Evolutionary conservation across 23 red algal genomes (phyloP).

Genomic region (Gracilariopsis chorda): DNA sequence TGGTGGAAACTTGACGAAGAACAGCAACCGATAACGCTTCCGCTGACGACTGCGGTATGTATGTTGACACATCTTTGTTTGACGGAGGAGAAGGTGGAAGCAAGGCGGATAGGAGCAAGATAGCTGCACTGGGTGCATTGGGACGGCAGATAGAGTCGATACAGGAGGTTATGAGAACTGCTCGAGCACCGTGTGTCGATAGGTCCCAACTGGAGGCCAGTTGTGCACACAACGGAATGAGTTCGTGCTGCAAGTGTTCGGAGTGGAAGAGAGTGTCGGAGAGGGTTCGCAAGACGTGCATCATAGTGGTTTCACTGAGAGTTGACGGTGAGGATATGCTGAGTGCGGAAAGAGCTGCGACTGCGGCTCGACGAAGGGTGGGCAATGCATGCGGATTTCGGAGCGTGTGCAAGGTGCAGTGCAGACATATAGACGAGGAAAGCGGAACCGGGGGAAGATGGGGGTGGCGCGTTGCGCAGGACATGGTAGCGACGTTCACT

Average conservation of each 20-base stretch:
- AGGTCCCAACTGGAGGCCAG: background rate
- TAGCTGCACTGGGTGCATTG: background rate
- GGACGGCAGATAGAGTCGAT: background rate
- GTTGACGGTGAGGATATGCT: background rate
- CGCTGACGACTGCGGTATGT: background rate
- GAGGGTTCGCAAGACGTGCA: background rate
- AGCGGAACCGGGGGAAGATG: background rate
- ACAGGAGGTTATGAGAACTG: background rate
- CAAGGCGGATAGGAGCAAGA: background rate
- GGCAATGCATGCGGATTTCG: background rate
- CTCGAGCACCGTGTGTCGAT: background rate
- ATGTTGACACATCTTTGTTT: background rate
- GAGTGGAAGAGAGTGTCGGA: background rate
- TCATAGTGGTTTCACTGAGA: background rate
- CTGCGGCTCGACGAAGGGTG: background rate
- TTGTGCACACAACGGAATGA: background rate
- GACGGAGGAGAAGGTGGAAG: background rate
- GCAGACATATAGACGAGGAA: background rate
- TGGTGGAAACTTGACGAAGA: background rate
- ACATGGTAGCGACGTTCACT: too few relatives aligned
- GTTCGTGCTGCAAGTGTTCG: background rate
- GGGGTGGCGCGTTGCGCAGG: background rate
- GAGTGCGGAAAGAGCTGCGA: background rate
- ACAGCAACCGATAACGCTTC: background rate
- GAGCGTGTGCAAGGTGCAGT: conserved; percentile 4